Conservation (phyloP, 2,329 filamentous ascomycete species). For the Paecilomyces formosus region DNA sequence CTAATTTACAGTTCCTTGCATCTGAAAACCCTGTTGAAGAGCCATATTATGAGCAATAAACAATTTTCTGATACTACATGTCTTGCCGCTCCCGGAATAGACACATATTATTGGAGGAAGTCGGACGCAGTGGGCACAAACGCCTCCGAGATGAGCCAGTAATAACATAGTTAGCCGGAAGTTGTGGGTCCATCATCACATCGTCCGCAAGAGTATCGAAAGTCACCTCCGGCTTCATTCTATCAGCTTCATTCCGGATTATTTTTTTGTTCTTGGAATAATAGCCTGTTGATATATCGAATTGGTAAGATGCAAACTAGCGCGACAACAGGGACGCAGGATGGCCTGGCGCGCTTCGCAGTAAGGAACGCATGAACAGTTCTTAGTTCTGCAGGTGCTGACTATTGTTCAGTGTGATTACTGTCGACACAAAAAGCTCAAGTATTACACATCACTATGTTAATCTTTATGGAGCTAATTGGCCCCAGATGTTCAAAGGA, state of each 20-base stretch:
- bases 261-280: background rate
- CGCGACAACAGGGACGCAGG: background rate
- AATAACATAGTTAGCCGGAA: background rate
- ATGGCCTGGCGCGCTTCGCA: background rate
- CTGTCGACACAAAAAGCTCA: conserved; percentile 8
- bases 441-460: background rate
- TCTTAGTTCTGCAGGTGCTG: background rate
- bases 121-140: background rate
- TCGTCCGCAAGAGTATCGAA: background rate
- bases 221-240: background rate
- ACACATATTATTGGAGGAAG: background rate
- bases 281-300: background rate
- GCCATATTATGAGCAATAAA: background rate
- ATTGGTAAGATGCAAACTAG: background rate
- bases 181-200: background rate
- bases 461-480: background rate
- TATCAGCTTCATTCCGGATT: background rate
- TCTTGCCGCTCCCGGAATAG: background rate
- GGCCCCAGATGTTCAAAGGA: conserved; percentile 8
- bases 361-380: background rate
- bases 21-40: too few relatives aligned
- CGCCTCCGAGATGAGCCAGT: background rate
- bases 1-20: background rate
- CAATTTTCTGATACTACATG: background rate
- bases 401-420: conserved; percentile 3